Conservation (phyloP, 805 yeast species). For the Candida palmyrensis region DNA sequence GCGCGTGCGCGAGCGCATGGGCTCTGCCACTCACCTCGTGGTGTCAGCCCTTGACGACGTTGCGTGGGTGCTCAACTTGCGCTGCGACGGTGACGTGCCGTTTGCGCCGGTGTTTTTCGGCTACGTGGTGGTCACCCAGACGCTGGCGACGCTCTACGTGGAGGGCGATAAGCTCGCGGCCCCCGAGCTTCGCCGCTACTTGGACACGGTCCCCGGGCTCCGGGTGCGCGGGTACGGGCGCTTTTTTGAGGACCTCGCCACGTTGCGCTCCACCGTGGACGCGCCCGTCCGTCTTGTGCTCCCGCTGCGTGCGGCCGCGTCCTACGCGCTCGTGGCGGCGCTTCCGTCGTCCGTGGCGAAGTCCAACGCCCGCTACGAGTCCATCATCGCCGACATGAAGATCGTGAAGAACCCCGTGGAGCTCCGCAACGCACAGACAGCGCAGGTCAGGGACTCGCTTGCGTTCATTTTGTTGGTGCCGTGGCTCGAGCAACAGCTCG, state of each 20-base stretch:
- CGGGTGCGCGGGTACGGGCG: slow-evolving; percentile 46
- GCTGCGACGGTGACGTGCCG: slow-evolving; percentile 72
- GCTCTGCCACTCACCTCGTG: slow-evolving; percentile 31
- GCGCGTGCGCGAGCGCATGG: slow-evolving; percentile 27
- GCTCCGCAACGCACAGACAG: slow-evolving; percentile 60
- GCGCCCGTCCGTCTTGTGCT: slow-evolving; percentile 19
- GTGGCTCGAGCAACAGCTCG: slow-evolving; percentile 67
- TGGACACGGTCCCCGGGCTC: slow-evolving; percentile 21
- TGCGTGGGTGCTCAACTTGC: slow-evolving; percentile 84
- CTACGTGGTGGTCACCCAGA: slow-evolving; percentile 38
- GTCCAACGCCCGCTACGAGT: slow-evolving; percentile 17
- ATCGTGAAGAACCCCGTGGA: slow-evolving; percentile 73
- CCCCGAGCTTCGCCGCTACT: slow-evolving; percentile 17
- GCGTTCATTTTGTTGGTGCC: slow-evolving; percentile 70
- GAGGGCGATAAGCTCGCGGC: slow-evolving; percentile 39
- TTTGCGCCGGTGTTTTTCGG: slow-evolving; percentile 86
- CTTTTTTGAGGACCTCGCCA: slow-evolving; percentile 53
- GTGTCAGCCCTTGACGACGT: slow-evolving; percentile 80
- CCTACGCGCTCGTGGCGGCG: slow-evolving; percentile 25
- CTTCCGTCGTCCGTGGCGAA: slow-evolving; percentile 27
- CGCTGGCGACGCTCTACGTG: slow-evolving; percentile 47
- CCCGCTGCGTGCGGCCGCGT: slow-evolving; percentile 25
- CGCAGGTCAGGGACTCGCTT: slow-evolving; percentile 82
- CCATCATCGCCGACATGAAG: slow-evolving; percentile 48
- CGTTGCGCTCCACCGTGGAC: slow-evolving; percentile 15